Conservation (phyloP, 768 basidiomycete genomes). For the Suillus weaverae region DNA sequence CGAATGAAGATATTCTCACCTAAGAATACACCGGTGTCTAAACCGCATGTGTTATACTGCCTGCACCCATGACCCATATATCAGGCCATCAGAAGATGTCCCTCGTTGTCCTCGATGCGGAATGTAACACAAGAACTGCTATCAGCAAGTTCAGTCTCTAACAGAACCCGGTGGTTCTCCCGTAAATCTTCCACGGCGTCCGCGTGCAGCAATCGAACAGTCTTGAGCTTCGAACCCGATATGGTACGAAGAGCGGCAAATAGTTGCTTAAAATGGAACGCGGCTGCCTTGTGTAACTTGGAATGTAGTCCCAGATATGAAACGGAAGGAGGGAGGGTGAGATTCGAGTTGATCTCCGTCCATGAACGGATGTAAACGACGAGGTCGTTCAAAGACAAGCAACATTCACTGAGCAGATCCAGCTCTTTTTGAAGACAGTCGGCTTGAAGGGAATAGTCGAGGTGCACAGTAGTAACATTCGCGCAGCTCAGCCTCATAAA, state of each 20-base stretch:
- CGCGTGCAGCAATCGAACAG: slow-evolving; percentile 22
- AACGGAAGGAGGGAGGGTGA: slow-evolving; percentile 23
- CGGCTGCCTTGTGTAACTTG: slow-evolving; percentile 15
- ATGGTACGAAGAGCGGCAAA: slow-evolving; percentile 26
- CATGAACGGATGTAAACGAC: slow-evolving; percentile 27
- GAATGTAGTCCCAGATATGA: slow-evolving; percentile 26
- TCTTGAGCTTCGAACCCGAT: slow-evolving; percentile 19
- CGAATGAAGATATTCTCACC: background rate
- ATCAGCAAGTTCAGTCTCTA: slow-evolving; percentile 12
- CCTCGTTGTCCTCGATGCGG: slow-evolving; percentile 25
- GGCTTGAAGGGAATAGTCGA: slow-evolving; percentile 27
- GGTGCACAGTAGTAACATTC: slow-evolving; percentile 26
- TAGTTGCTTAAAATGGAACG: slow-evolving; percentile 18
- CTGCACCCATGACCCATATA: background rate
- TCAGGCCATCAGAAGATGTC: slow-evolving; percentile 18
- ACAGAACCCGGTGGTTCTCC: slow-evolving; percentile 6
- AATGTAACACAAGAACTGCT: slow-evolving; percentile 15
- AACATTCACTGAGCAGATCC: slow-evolving; percentile 26
- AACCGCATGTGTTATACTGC: background rate
- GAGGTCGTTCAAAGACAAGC: slow-evolving; percentile 24
- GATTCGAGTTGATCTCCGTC: slow-evolving; percentile 21
- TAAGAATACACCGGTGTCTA: background rate
- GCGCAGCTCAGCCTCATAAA: slow-evolving; percentile 27
- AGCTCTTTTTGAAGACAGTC: slow-evolving; percentile 27
- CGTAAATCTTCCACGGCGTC: slow-evolving; percentile 16